These are phyloP conservation scores for Xylariaceae sp. DNA, from an alignment of 2,329 filamentous ascomycete genomes.

Conservation along the genomic window DNA sequence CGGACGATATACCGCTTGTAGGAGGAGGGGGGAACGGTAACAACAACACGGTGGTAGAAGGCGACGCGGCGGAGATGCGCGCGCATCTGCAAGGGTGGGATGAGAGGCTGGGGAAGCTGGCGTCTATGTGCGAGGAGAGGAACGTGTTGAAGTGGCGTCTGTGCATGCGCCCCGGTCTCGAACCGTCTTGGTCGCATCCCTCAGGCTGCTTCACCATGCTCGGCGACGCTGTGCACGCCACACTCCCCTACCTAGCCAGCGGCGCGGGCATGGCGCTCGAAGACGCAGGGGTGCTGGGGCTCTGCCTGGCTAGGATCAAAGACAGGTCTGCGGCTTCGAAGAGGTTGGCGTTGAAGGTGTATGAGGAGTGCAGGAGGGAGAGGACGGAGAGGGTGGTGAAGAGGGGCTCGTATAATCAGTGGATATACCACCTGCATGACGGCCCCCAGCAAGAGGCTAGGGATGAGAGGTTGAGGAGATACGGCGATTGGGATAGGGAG, in stretches of 20 bases:
- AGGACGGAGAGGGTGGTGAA: conserved; percentile 56
- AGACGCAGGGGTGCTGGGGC: conserved; percentile 42
- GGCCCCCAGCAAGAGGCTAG: conserved; percentile 50
- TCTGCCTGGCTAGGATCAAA: conserved; percentile 45
- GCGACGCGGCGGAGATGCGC: conserved; percentile 34
- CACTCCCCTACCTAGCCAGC: conserved; percentile 54
- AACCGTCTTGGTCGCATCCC: conserved; percentile 50
- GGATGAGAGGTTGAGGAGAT: conserved; percentile 35
- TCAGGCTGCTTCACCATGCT: conserved; percentile 53
- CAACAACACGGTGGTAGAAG: conserved; percentile 34
- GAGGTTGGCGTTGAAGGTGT: conserved; percentile 37
- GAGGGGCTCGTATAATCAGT: conserved; percentile 55
- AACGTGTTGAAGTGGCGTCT: conserved; percentile 49
- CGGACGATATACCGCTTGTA: conserved; percentile 43
- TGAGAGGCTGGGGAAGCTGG: conserved; percentile 49
- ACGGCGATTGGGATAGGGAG: conserved; percentile 27
- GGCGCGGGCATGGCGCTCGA: conserved; percentile 57
- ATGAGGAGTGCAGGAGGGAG: conserved; percentile 52
- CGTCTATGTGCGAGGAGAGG: conserved; percentile 44
- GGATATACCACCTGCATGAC: conserved; percentile 56
- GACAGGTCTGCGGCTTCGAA: conserved; percentile 34
- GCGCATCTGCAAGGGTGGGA: conserved; percentile 54
- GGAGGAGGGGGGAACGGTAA: too few species aligned
- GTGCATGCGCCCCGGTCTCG: conserved; percentile 24
- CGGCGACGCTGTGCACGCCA: conserved; percentile 53